Percentiles rank a stretch among this genome's conserved stretches.
Evolutionary conservation across 2,329 filamentous ascomycete species (phyloP).

Genomic region (Fusarium duplospermum): DNA sequence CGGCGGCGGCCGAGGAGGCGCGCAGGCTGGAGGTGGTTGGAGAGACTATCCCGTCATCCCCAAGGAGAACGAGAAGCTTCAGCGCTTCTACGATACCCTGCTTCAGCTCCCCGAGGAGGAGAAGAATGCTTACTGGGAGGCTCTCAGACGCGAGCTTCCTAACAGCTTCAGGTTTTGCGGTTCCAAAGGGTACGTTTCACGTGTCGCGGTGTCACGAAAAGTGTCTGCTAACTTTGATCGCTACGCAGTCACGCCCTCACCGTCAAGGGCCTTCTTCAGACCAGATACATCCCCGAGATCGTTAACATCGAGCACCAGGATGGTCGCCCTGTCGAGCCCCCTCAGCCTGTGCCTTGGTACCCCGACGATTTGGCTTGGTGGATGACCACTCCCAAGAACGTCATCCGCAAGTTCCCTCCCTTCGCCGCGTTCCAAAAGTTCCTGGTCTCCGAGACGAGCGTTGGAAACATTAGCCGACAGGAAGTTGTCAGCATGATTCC

Average conservation of each 20-base stretch:
- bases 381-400: conserved; percentile 98
- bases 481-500: conserved; percentile 99
- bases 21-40: conserved; percentile 42
- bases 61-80: conserved; percentile 86
- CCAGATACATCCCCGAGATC: conserved; percentile 91
- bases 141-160: conserved; percentile 85
- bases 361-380: conserved; percentile 95
- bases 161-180: conserved; percentile 99
- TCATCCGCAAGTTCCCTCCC: conserved; percentile 91
- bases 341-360: conserved; percentile 88
- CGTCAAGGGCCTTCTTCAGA: conserved; percentile 88
- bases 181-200: conserved; percentile 78
- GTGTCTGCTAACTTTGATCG: conserved; percentile 30
- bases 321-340: conserved; percentile 83
- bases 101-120: conserved; percentile 83
- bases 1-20: conserved; percentile 50
- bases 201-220: not conserved
- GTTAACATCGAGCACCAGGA: conserved; percentile 85
- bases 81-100: conserved; percentile 86
- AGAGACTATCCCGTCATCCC: conserved; percentile 60
- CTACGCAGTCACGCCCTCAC: conserved; percentile 82
- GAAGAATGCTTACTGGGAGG: conserved; percentile 83
- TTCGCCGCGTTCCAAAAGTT: conserved; percentile 98
- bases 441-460: conserved; percentile 94
- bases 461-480: conserved; percentile 97